phyloP scores from a whole-genome alignment of 2,329 filamentous ascomycete genomes.

The Trichoderma koningii region DNA sequence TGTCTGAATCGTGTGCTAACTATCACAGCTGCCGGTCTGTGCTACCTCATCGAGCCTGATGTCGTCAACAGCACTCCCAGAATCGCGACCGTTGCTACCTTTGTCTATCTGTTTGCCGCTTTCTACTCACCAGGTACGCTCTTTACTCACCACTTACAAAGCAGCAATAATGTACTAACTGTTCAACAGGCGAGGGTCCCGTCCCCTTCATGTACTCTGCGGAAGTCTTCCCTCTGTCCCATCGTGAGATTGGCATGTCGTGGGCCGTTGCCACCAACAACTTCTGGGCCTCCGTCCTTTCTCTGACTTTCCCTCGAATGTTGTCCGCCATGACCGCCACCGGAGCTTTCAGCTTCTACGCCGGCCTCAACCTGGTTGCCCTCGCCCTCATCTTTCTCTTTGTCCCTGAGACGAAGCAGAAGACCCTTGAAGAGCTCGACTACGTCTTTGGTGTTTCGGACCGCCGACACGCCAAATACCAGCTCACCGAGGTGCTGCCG shows the following conservation, averaged over 20 bases:
- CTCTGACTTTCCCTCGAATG: constrained; percentile 57
- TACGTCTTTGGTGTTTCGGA: constrained; percentile 25
- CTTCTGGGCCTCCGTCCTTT: constrained; percentile 50
- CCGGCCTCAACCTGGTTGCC: constrained; percentile 49
- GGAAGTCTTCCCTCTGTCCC: constrained; percentile 66
- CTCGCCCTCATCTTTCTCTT: constrained; percentile 52
- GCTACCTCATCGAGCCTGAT: constrained; percentile 38
- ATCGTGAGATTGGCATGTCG: constrained; percentile 68
- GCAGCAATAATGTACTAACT: neutral
- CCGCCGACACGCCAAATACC: constrained; percentile 23
- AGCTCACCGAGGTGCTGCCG: constrained; percentile 23
- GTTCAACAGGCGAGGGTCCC: constrained; percentile 55
- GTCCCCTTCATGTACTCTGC: constrained; percentile 66
- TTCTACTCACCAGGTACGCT: constrained; percentile 57
- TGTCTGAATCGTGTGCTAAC: constrained; percentile 4
- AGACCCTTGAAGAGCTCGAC: constrained; percentile 48
- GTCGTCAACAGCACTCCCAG: constrained; percentile 45
- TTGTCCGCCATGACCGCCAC: constrained; percentile 38
- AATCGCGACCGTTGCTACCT: constrained; percentile 57
- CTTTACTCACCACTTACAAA: neutral
- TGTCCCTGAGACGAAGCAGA: constrained; percentile 52
- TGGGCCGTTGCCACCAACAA: constrained; percentile 54
- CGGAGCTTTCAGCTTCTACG: constrained; percentile 46
- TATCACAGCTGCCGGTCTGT: constrained; percentile 39
- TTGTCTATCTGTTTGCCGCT: constrained; percentile 63